These are phyloP conservation scores for Hepatocystis sp. DNA, from an alignment of 169 alveolate species.

Conservation along the genomic window DNA sequence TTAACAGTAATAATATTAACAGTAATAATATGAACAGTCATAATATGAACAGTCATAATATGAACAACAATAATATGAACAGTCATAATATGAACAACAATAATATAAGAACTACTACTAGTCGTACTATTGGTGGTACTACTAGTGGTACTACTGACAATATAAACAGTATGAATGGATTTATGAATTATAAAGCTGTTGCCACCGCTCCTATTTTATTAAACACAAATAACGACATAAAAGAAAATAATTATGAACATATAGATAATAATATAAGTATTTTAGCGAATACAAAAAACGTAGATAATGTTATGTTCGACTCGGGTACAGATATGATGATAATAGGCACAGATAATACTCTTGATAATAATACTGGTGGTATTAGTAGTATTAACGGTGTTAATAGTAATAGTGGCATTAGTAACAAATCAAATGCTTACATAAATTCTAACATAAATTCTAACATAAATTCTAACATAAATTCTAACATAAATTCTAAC, in stretches of 20 bases:
- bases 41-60: no score
- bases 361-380: background rate
- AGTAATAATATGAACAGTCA: no score
- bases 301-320: background rate
- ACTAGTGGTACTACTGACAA: background rate
- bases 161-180: constrained; percentile 6
- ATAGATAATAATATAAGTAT: constrained; percentile 1
- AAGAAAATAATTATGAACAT: background rate
- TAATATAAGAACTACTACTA: no score
- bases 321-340: constrained; percentile 5
- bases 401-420: background rate
- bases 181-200: constrained; percentile 9
- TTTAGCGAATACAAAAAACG: background rate
- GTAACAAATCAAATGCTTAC: no score
- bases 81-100: no score
- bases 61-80: no score
- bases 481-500: no score
- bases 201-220: no score
- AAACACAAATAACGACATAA: background rate
- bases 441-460: no score
- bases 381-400: background rate
- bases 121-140: no score
- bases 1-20: background rate
- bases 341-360: background rate
- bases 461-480: no score